These are phyloP conservation scores for Daedaleopsis sinensis DNA, from an alignment of 768 basidiomycete genomes.

Conservation along the genomic window DNA sequence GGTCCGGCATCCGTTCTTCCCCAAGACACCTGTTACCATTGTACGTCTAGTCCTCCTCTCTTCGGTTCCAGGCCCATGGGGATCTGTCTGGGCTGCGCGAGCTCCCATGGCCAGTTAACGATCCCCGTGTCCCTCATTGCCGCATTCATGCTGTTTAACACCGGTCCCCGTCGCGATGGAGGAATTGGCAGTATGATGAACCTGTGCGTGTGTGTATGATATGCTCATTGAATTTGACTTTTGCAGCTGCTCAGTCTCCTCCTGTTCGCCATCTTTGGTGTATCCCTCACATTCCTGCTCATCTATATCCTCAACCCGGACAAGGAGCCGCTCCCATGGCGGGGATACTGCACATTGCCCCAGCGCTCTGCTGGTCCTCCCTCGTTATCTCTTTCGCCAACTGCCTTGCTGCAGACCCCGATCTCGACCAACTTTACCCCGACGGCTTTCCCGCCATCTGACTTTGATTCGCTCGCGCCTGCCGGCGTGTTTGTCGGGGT, in stretches of 20 bases:
- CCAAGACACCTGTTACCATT: constrained; percentile 79
- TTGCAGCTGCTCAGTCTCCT: constrained; percentile 68
- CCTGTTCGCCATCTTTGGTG: constrained; percentile 78
- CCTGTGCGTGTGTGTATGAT: background rate
- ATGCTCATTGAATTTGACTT: background rate
- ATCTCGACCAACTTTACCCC: constrained; percentile 37
- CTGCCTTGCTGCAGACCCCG: constrained; percentile 42
- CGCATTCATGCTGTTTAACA: background rate
- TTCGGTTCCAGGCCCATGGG: background rate
- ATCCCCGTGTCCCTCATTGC: background rate
- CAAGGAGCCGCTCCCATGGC: constrained; percentile 93
- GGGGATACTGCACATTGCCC: constrained; percentile 85
- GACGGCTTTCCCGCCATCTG: constrained; percentile 67
- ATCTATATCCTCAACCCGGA: constrained; percentile 95
- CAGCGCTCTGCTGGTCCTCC: constrained; percentile 49
- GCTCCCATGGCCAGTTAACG: too few relatives aligned
- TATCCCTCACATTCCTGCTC: constrained; percentile 82
- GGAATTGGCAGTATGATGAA: background rate
- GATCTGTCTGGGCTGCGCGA: background rate
- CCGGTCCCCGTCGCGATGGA: too few relatives aligned
- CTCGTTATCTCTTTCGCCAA: constrained; percentile 41
- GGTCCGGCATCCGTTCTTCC: constrained; percentile 75
- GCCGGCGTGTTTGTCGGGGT: constrained; percentile 89
- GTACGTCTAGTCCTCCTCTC: constrained; percentile 44
- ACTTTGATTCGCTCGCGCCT: constrained; percentile 77